These are phyloP conservation scores for Cenococcum geophilum DNA, from an alignment of 495 filamentous ascomycete species.

Conservation along the genomic window DNA sequence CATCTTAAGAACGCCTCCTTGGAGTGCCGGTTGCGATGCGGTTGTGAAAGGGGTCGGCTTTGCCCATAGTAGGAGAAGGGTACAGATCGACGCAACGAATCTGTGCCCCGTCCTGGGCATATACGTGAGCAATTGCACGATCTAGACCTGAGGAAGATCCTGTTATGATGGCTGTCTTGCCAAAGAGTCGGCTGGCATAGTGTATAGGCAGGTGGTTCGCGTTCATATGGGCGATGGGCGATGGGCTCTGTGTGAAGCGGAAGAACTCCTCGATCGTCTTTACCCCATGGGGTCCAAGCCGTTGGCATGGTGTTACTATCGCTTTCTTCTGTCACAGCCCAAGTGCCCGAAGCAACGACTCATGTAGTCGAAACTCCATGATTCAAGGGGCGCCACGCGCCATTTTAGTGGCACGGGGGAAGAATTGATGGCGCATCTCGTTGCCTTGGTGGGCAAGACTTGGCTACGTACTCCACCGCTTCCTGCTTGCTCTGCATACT, in stretches of 20 bases:
- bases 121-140: slow-evolving; percentile 14
- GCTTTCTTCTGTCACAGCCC: no score
- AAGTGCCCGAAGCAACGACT: background rate
- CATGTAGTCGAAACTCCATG: no score
- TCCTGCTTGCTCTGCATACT: no score
- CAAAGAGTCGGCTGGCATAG: background rate
- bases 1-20: slow-evolving; percentile 49
- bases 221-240: background rate
- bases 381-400: no score
- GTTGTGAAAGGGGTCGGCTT: slow-evolving; percentile 11
- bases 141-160: background rate
- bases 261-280: background rate
- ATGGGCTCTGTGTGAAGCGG: background rate
- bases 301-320: background rate
- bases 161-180: background rate
- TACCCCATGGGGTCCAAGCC: no score
- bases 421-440: no score
- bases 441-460: no score
- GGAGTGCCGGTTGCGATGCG: slow-evolving; percentile 24
- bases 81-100: slow-evolving; percentile 30
- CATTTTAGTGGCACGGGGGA: no score
- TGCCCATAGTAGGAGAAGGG: slow-evolving; percentile 11
- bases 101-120: slow-evolving; percentile 25
- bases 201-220: background rate
- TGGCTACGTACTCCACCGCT: no score